Conservation (phyloP, 1,284 basidiomycete genomes). For the Fomitopsis pinicola region DNA sequence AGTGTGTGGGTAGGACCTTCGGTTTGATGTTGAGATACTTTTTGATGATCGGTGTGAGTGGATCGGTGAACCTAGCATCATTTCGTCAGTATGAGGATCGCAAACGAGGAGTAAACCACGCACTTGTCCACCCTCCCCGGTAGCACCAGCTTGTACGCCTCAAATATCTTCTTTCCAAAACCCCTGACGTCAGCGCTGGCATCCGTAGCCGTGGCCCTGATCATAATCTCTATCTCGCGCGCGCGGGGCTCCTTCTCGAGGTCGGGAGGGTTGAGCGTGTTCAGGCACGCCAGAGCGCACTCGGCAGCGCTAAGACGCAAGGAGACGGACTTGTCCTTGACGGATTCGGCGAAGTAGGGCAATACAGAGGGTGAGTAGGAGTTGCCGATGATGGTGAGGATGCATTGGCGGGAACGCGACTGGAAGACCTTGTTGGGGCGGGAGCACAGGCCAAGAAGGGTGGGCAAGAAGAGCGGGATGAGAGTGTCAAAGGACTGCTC, state of each 20-base stretch:
- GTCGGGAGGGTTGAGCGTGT: constrained; percentile 72
- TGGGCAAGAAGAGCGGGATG: constrained; percentile 64
- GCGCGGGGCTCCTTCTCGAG: constrained; percentile 62
- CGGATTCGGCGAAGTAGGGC: constrained; percentile 53
- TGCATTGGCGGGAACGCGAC: constrained; percentile 57
- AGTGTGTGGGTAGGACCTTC: constrained; percentile 12
- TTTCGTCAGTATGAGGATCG: constrained; percentile 2
- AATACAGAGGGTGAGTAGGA: constrained; percentile 70
- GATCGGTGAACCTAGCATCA: constrained; percentile 58
- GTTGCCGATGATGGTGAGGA: constrained; percentile 59
- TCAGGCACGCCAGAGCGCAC: constrained; percentile 59
- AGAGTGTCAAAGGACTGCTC: constrained; percentile 65
- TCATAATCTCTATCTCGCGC: constrained; percentile 65
- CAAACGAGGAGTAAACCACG: constrained; percentile 20
- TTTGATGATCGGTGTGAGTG: constrained; percentile 70
- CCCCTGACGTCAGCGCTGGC: constrained; percentile 75
- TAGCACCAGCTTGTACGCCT: constrained; percentile 68
- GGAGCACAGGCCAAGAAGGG: constrained; percentile 63
- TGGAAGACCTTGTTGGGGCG: constrained; percentile 82
- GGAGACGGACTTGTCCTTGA: constrained; percentile 67
- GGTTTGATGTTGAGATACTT: constrained; percentile 71
- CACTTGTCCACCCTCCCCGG: constrained; percentile 66
- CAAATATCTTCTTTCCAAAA: constrained; percentile 65
- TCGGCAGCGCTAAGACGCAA: constrained; percentile 64
- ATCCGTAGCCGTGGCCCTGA: constrained; percentile 65